A percentile compares a stretch with the other conserved stretches of the same genome.
Conservation (phyloP, 2,329 filamentous ascomycete genomes). For the Metarhizium sp. region DNA sequence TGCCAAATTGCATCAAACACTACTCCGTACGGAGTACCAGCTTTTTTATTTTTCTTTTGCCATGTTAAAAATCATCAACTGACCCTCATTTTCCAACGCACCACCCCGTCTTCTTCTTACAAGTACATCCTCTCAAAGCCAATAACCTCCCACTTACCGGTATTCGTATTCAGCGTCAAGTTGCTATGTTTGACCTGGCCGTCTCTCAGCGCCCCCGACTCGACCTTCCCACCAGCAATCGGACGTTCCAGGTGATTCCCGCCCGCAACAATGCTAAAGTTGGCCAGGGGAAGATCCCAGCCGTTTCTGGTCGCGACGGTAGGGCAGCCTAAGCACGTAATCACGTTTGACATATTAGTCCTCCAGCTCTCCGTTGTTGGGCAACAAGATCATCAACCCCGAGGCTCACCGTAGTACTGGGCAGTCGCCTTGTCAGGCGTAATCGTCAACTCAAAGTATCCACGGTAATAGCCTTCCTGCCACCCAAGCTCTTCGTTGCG, state of each 20-base stretch:
- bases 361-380: background rate
- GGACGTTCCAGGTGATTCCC: slow-evolving; percentile 45
- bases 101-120: background rate
- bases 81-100: too few relatives aligned
- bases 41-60: too few relatives aligned
- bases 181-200: slow-evolving; percentile 35
- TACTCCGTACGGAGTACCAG: too few relatives aligned
- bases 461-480: slow-evolving; percentile 65
- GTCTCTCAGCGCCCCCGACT: slow-evolving; percentile 46
- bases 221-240: slow-evolving; percentile 31
- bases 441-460: slow-evolving; percentile 59
- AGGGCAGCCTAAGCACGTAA: slow-evolving; percentile 27
- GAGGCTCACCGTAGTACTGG: slow-evolving; percentile 47
- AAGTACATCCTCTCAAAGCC: slow-evolving; percentile 16
- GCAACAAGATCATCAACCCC: background rate
- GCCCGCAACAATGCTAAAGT: slow-evolving; percentile 57
- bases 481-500: slow-evolving; percentile 59
- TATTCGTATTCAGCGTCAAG: slow-evolving; percentile 35
- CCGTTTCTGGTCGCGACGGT: slow-evolving; percentile 49
- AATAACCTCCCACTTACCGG: slow-evolving; percentile 14
- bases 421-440: slow-evolving; percentile 49
- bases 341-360: too few relatives aligned
- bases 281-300: slow-evolving; percentile 57
- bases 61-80: too few relatives aligned
- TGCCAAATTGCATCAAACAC: too few relatives aligned